Evolutionary conservation across 345 rosid species (phyloP).

Genomic region (Dipteronia sinensis): DNA sequence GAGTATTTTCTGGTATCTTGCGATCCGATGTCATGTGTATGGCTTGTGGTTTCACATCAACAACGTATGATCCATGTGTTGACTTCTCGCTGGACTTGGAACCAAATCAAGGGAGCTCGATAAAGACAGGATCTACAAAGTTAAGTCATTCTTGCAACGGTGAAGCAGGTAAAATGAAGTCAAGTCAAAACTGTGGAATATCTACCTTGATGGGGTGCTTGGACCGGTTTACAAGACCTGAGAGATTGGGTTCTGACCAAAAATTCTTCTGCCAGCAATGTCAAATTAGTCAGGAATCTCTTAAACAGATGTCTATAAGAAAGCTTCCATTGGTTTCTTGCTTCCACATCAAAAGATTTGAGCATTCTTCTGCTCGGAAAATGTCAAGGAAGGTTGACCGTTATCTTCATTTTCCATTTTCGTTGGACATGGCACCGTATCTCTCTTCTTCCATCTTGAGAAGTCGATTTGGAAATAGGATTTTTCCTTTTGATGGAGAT

Average conservation of each 20-base stretch:
- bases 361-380: slow-evolving; percentile 55
- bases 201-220: slow-evolving; percentile 64
- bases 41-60: slow-evolving; percentile 70
- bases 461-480: slow-evolving; percentile 57
- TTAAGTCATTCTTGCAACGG: slow-evolving; percentile 48
- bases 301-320: slow-evolving; percentile 72
- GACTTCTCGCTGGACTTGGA: slow-evolving; percentile 67
- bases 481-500: slow-evolving; percentile 57
- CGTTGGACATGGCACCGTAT: slow-evolving; percentile 62
- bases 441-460: slow-evolving; percentile 67
- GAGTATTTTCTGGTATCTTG: slow-evolving; percentile 59
- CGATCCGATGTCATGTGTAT: slow-evolving; percentile 73
- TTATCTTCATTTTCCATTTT: slow-evolving; percentile 61
- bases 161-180: slow-evolving; percentile 40
- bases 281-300: slow-evolving; percentile 67
- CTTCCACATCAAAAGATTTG: slow-evolving; percentile 71
- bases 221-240: slow-evolving; percentile 64
- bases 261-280: slow-evolving; percentile 75
- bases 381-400: slow-evolving; percentile 72
- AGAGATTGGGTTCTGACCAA: slow-evolving; percentile 70
- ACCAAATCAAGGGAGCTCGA: slow-evolving; percentile 42
- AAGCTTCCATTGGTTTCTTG: slow-evolving; percentile 72
- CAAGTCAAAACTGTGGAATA: slow-evolving; percentile 39
- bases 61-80: slow-evolving; percentile 65
- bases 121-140: slow-evolving; percentile 33